A percentile compares a stretch with the other conserved stretches of the same genome.
These are phyloP conservation scores for Pseudocercospora cruenta DNA, from an alignment of 2,329 filamentous ascomycete genomes.

Conservation along the genomic window DNA sequence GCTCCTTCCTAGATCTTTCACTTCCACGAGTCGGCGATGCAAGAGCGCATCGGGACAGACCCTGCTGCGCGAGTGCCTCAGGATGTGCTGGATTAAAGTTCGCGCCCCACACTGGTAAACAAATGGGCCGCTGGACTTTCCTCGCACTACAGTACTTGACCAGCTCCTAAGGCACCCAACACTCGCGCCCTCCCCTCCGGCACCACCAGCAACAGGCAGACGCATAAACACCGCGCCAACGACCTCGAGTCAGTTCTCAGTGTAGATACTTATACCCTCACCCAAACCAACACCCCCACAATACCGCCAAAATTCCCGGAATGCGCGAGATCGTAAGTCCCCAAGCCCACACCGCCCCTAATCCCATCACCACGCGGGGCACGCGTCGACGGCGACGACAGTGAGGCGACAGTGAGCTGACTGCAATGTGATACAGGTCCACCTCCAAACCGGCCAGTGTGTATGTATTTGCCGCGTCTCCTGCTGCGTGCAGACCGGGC, in stretches of 20 bases:
- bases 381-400: conserved; percentile 45
- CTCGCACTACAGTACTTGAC: conserved; percentile 3
- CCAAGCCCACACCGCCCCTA: conserved; percentile 26
- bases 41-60: neutral
- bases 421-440: conserved; percentile 70
- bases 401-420: conserved; percentile 60
- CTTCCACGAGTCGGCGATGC: neutral
- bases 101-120: conserved; percentile 3
- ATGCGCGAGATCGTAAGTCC: conserved; percentile 72
- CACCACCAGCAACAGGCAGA: conserved; percentile 15
- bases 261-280: conserved; percentile 7
- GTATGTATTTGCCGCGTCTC: conserved; percentile 61
- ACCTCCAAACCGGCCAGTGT: conserved; percentile 99
- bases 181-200: neutral
- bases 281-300: conserved; percentile 31
- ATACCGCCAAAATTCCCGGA: conserved; percentile 44
- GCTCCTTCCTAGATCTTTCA: neutral
- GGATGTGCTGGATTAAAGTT: conserved; percentile 1
- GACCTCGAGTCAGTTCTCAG: conserved; percentile 19
- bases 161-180: neutral
- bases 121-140: neutral
- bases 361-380: conserved; percentile 44
- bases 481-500: conserved; percentile 22
- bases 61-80: conserved; percentile 11
- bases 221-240: conserved; percentile 9